A percentile compares a stretch with the other conserved stretches of the same genome.
phyloP scores from a whole-genome alignment of 768 basidiomycete species.

The Pisolithus sp. region DNA sequence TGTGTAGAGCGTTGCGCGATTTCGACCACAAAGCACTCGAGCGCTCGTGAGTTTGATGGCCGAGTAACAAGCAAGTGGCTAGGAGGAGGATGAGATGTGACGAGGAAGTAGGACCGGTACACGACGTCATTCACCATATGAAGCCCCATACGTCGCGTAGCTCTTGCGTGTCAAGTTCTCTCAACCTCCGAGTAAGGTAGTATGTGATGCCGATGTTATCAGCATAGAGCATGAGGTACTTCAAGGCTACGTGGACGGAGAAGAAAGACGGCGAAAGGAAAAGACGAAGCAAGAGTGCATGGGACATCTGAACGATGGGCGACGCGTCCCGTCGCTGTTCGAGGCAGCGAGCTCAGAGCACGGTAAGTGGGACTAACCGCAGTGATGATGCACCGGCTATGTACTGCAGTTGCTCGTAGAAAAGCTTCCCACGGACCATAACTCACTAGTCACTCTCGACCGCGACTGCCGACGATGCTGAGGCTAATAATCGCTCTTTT shows the following conservation, averaged over 20 bases:
- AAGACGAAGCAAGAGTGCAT: slow-evolving; percentile 84
- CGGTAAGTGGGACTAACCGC: too few species aligned
- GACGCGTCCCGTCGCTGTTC: slow-evolving; percentile 5
- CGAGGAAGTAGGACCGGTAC: slow-evolving; percentile 1
- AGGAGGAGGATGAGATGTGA: slow-evolving; percentile 13
- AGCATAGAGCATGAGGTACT: slow-evolving; percentile 74
- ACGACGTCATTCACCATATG: slow-evolving; percentile 53
- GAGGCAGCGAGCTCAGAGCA: slow-evolving; percentile 5
- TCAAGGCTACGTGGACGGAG: slow-evolving; percentile 87
- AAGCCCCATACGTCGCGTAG: slow-evolving; percentile 86
- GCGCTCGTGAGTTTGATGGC: slow-evolving; percentile 84
- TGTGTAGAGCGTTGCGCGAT: slow-evolving; percentile 88
- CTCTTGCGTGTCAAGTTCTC: slow-evolving; percentile 59
- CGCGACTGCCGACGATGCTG: slow-evolving; percentile 7
- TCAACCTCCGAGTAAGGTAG: slow-evolving; percentile 74
- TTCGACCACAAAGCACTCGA: slow-evolving; percentile 91
- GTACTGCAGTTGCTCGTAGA: too few species aligned
- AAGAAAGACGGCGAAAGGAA: slow-evolving; percentile 92
- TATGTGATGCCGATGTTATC: slow-evolving; percentile 91
- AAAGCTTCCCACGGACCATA: slow-evolving; percentile 8
- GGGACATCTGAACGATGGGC: slow-evolving; percentile 40
- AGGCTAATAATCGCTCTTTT: slow-evolving; percentile 27
- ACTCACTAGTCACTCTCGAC: neutral
- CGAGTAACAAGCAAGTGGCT: slow-evolving; percentile 94
- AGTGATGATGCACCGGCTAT: too few species aligned